These are phyloP conservation scores for Fusarium papillatum DNA, from an alignment of 2,329 filamentous ascomycete genomes.

Conservation along the genomic window DNA sequence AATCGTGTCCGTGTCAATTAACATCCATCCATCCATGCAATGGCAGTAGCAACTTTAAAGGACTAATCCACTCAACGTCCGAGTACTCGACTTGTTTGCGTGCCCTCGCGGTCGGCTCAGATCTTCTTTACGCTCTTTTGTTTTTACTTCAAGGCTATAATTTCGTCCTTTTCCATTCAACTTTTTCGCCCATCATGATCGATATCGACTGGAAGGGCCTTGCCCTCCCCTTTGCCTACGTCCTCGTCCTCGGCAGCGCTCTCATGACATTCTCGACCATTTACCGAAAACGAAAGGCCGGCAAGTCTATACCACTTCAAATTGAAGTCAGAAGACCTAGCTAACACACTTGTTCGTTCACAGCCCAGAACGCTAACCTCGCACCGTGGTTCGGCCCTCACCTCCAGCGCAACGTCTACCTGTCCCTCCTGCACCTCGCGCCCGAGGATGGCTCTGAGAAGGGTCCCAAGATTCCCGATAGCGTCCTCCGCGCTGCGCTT, in stretches of 20 bases:
- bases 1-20: slow-evolving; percentile 28
- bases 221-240: slow-evolving; percentile 88
- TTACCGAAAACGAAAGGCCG: slow-evolving; percentile 92
- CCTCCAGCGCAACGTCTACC: slow-evolving; percentile 93
- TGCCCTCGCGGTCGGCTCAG: slow-evolving; percentile 17
- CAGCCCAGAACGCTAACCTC: slow-evolving; percentile 85
- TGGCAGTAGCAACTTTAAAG: neutral
- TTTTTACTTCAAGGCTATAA: neutral
- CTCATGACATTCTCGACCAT: slow-evolving; percentile 93
- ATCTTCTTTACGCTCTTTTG: slow-evolving; percentile 30
- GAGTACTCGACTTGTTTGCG: neutral
- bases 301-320: slow-evolving; percentile 55
- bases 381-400: slow-evolving; percentile 96
- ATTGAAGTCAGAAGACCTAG: neutral
- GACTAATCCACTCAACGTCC: slow-evolving; percentile 5
- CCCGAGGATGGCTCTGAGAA: slow-evolving; percentile 75
- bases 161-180: slow-evolving; percentile 11
- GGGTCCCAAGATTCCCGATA: slow-evolving; percentile 80
- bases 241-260: slow-evolving; percentile 88
- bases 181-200: slow-evolving; percentile 57
- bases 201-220: slow-evolving; percentile 86
- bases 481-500: slow-evolving; percentile 88
- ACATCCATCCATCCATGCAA: neutral
- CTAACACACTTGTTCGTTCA: slow-evolving; percentile 17
- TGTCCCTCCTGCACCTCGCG: slow-evolving; percentile 88